Conservation (phyloP, 2,329 filamentous ascomycete genomes). For the Ramularia collo-cygni region DNA sequence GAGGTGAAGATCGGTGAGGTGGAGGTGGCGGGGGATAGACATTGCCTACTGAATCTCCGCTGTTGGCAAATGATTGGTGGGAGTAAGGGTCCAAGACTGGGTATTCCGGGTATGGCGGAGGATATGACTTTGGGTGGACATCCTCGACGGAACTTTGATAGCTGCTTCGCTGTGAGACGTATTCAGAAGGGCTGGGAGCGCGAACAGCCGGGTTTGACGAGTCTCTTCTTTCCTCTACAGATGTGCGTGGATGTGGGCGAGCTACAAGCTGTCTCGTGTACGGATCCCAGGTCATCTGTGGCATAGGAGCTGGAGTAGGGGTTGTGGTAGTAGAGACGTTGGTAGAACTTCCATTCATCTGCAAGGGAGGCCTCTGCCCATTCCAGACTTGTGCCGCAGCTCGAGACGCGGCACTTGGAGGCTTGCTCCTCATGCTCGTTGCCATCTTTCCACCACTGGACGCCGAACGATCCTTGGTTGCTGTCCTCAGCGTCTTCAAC, state of each 20-base stretch:
- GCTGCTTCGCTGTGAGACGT: slow-evolving; percentile 15
- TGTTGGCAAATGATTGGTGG: slow-evolving; percentile 20
- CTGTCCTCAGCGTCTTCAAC: slow-evolving; percentile 35
- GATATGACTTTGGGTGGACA: slow-evolving; percentile 10
- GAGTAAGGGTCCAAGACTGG: slow-evolving; percentile 21
- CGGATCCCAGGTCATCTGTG: slow-evolving; percentile 28
- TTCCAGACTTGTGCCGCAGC: slow-evolving; percentile 59
- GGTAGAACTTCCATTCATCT: slow-evolving; percentile 7
- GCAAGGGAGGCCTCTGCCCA: slow-evolving; percentile 18
- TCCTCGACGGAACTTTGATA: slow-evolving; percentile 15
- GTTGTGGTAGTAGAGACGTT: background rate
- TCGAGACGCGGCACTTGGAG: slow-evolving; percentile 52
- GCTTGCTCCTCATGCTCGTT: slow-evolving; percentile 37
- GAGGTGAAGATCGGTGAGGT: slow-evolving; percentile 16
- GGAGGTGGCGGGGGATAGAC: slow-evolving; percentile 22
- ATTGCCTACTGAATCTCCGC: too few relatives aligned
- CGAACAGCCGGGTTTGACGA: slow-evolving; percentile 22
- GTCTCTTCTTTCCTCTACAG: slow-evolving; percentile 13
- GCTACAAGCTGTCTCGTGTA: slow-evolving; percentile 29
- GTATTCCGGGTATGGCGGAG: slow-evolving; percentile 28
- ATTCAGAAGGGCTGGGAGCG: slow-evolving; percentile 28
- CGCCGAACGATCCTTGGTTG: slow-evolving; percentile 24
- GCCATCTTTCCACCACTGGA: slow-evolving; percentile 41
- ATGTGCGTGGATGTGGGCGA: slow-evolving; percentile 7
- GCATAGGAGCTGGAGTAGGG: slow-evolving; percentile 4